Base-by-base conservation (phyloP, 1,284 basidiomycete species). In the Cystobasidium slooffiae region DNA sequence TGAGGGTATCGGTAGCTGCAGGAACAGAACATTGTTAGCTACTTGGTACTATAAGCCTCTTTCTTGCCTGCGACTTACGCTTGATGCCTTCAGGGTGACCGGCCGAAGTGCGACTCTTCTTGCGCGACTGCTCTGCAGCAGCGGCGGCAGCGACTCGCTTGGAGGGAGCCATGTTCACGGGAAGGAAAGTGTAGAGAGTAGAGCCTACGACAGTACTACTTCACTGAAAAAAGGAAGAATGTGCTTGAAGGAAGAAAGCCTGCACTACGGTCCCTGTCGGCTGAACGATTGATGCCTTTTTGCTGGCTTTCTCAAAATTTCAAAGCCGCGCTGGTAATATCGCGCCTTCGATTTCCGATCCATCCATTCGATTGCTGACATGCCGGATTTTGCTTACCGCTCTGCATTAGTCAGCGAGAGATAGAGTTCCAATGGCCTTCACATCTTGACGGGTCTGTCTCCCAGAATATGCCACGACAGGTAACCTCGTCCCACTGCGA, bases 1-100 rank as follows among this genome's bases (percentile, higher is more conserved):
- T 73, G 31, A 73, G 63, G 1, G 64, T 66, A n/a, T 66, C 64
- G 24, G 64, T 66, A 49, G 64, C 64, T 66, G 37, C 6, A 53
- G n/a, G 46, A 8, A 24, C 3, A 65, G 61, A 41, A n/a, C 12
- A 24, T 2, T 8, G n/a, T 66, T 6, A 52, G 49, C 56, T 41
- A 6, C 56, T 6, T 37, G 12, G n/a, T n/a, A 31, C 39, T 14
- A n/a, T 10, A 8, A 47, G 44, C 41, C 41, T 20, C 39, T 47
- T 20, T 0, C 24, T n/a, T 20, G 39, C 22, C 20, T 22, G 8
- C 41, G 3, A 22, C 64, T 66, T 24, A 66, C 64, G 47, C 31
- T 55, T 66, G 64, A 66, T 66, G 51, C 64, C 64, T 47, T 66
- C 64, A 20, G 64, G 47, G 39, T 51, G 64, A 41, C 41, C 64